Base-by-base conservation (phyloP, 257 asterid genomes). In the Plantago ovata region DNA sequence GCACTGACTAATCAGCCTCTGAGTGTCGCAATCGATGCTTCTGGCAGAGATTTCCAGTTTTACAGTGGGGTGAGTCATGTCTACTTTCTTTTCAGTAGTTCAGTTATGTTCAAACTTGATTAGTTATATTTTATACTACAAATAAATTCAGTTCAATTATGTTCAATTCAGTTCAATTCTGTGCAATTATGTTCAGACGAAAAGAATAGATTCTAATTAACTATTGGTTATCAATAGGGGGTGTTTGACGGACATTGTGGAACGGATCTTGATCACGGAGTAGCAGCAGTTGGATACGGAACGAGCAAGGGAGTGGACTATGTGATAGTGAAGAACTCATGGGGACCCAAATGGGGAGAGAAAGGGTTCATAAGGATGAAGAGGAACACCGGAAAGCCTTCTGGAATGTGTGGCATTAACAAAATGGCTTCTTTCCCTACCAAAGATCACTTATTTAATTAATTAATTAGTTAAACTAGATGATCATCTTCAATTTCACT, bases 1-100 rank as follows among this genome's bases (percentile, higher is more conserved):
- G 95, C 95, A 33, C 75, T 76, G 36, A 91, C 91, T 18, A 68
- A 84, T 76, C 95, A 84, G 69, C 94, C 94, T 10, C 18, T 86
- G 7, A 86, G 91, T n/a, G 77, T 86, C 38, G 95, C 94, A 71
- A 84, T 86, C 39, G 91, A 86, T 24, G 95, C 95, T 72, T 76
- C 91, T 18, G 86, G 83, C 7, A 67, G 79, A 72, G 94, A 75
- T 54, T 79, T 86, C 63, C 95, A 84, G 53, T 84, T 84, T 78
- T 86, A 81, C 74, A 79, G 76, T 21, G 89, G 85, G 75, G 94
- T 86, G 72, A 53, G 47, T n/a, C n/a, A n/a, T 14, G 9, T 24
- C 50, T 13, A 48, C 15, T 23, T 1, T 39, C 38, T 40, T 4
- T 14, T 1, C 28, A 40, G 11, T 20, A 33, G 53, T 51, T 38